Evolutionary conservation across 2,329 filamentous ascomycete species (phyloP).

Genomic region (Ophiocordyceps camponoti-rufipedis): DNA sequence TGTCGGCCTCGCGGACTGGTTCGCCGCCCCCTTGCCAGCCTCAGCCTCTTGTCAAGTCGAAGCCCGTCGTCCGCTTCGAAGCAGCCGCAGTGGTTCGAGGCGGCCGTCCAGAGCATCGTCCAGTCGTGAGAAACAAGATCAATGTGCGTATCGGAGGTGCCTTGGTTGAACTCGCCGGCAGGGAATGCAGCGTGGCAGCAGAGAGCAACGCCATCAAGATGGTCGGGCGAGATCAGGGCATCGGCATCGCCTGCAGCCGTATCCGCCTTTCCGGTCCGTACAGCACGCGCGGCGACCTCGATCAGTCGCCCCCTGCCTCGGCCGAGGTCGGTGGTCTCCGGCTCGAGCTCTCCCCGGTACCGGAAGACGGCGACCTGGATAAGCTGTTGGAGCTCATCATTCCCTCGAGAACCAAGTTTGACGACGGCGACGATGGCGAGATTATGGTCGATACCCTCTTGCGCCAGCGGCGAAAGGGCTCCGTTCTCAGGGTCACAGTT

Average conservation of each 20-base stretch:
- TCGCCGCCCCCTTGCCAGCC: slow-evolving; percentile 6
- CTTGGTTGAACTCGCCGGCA: slow-evolving; percentile 58
- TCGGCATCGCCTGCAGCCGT: slow-evolving; percentile 58
- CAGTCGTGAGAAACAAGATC: slow-evolving; percentile 41
- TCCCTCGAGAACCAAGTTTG: slow-evolving; percentile 78
- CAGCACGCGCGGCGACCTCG: slow-evolving; percentile 15
- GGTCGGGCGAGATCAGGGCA: slow-evolving; percentile 52
- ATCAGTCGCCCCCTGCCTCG: slow-evolving; percentile 33
- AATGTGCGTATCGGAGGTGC: slow-evolving; percentile 64
- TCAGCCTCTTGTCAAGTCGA: slow-evolving; percentile 19
- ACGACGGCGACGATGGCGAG: slow-evolving; percentile 75
- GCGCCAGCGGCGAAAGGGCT: slow-evolving; percentile 70
- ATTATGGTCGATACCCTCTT: slow-evolving; percentile 87
- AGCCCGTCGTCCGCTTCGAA: slow-evolving; percentile 37
- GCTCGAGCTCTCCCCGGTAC: slow-evolving; percentile 53
- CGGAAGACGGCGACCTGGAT: slow-evolving; percentile 66
- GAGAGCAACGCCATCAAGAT: slow-evolving; percentile 71
- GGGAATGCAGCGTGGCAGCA: slow-evolving; percentile 53
- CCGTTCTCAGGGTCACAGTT: slow-evolving; percentile 55
- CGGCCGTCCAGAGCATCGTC: slow-evolving; percentile 6
- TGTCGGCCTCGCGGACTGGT: slow-evolving; percentile 51
- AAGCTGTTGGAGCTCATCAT: slow-evolving; percentile 71
- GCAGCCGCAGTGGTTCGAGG: slow-evolving; percentile 21
- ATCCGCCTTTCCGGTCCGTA: slow-evolving; percentile 60
- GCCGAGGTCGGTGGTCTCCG: slow-evolving; percentile 47